Evolutionary conservation across 768 basidiomycete genomes (phyloP), one percentile per base, ranked within the genome.

Genomic region (Lactifluus subvellereus): DNA sequence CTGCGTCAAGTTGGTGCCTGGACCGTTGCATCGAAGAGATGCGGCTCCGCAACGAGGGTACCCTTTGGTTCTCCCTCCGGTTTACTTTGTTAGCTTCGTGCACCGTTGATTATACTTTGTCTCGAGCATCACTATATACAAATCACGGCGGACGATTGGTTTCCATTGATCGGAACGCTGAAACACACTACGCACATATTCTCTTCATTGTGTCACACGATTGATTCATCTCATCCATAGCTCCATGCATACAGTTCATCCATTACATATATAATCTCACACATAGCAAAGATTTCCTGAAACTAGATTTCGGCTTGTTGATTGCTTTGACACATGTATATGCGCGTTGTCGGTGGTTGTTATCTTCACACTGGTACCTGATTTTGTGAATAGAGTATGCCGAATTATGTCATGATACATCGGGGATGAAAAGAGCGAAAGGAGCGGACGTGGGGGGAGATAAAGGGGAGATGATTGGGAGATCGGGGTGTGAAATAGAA

Each of bases 391-490:
- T 59, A 40, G 2, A 59, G 45, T 33, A 52, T 43, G 14, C 13
- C 53, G n/a, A 33, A 27, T 30, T 59, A 51, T 43, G 58, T 40
- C 4, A 51, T 50, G 35, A 32, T 33, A 32, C n/a, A 45, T 32
- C n/a, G 45, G n/a, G 53, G 54, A 55, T 43, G 54, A 55, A 55
- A 55, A 56, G 55, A 8, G 55, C 55, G 56, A 57, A 37, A 48
- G 33, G 33, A 57, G 45, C 56, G 57, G 57, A 49, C 14, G 33
- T 43, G 47, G 18, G 33, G 33, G 45, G 54, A 16, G 54, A 57
- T 57, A 57, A 49, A 38, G 47, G 6, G 57, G 35, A 30, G 35
- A 54, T 10, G 16, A 20, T 6, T 11, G 27, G 7, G 56, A 48
- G 32, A 55, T 55, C 22, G 54, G 54, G 37, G 37, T 49, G 35